phyloP scores from a whole-genome alignment of 148 eudicot species.

The Rhododendron griersonianum region DNA sequence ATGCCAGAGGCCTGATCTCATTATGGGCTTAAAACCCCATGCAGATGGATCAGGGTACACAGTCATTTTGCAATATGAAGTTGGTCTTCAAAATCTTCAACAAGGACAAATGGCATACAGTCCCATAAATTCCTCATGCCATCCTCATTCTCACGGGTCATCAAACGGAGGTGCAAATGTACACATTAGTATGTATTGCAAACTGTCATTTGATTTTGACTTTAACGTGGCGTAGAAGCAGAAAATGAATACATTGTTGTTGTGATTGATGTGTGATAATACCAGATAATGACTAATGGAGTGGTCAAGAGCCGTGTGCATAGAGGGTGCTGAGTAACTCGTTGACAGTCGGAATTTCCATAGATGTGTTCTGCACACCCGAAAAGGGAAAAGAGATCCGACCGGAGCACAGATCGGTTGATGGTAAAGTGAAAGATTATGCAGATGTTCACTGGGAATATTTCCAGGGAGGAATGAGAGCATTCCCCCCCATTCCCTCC shows the following conservation, averaged over 20 bases:
- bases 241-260: neutral
- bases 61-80: slow-evolving; percentile 32
- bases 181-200: neutral
- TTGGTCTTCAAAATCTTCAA: slow-evolving; percentile 32
- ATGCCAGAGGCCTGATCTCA: slow-evolving; percentile 39
- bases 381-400: slow-evolving; percentile 32
- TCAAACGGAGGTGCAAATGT: slow-evolving; percentile 39
- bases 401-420: slow-evolving; percentile 27
- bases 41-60: slow-evolving; percentile 45
- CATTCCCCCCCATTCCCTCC: slow-evolving; percentile 14
- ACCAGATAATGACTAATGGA: slow-evolving; percentile 44
- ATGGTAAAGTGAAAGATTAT: slow-evolving; percentile 28
- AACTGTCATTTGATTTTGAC: too few relatives aligned
- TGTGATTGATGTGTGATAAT: neutral
- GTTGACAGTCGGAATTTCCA: slow-evolving; percentile 30
- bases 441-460: slow-evolving; percentile 18
- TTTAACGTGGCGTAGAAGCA: neutral
- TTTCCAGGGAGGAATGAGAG: slow-evolving; percentile 32
- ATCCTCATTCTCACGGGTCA: slow-evolving; percentile 34
- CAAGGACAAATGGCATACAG: slow-evolving; percentile 33
- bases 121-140: slow-evolving; percentile 28
- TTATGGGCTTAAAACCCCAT: slow-evolving; percentile 47
- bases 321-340: slow-evolving; percentile 35
- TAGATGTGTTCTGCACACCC: slow-evolving; percentile 35
- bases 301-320: slow-evolving; percentile 45